Evolutionary conservation across 2,329 filamentous ascomycete genomes (phyloP).

Genomic region (Didymella arachidicola): DNA sequence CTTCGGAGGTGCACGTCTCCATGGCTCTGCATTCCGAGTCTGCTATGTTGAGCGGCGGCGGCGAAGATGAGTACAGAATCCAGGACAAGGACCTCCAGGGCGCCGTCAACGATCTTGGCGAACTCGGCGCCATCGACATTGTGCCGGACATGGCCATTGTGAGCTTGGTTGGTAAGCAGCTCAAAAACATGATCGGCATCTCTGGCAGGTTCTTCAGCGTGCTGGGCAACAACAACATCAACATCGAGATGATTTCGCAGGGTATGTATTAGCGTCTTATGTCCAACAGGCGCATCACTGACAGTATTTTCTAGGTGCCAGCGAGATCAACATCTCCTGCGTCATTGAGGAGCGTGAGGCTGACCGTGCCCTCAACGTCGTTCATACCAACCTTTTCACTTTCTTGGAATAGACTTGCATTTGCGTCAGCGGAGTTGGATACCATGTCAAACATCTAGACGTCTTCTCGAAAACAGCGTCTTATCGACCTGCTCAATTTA

Average conservation of each 20-base stretch:
- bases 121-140: slow-evolving; percentile 89
- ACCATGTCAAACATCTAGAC: slow-evolving; percentile 27
- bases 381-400: slow-evolving; percentile 96
- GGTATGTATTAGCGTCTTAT: slow-evolving; percentile 63
- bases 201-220: slow-evolving; percentile 95
- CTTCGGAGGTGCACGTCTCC: slow-evolving; percentile 94
- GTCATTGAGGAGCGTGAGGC: slow-evolving; percentile 93
- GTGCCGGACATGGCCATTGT: slow-evolving; percentile 94
- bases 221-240: slow-evolving; percentile 89
- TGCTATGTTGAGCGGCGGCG: slow-evolving; percentile 59
- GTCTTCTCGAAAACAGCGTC: slow-evolving; percentile 3
- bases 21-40: slow-evolving; percentile 90
- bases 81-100: slow-evolving; percentile 57
- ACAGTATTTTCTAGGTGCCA: slow-evolving; percentile 71
- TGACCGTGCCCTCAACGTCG: slow-evolving; percentile 90
- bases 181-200: slow-evolving; percentile 96
- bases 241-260: slow-evolving; percentile 99
- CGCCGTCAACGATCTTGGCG: slow-evolving; percentile 72
- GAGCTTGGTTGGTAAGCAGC: slow-evolving; percentile 90
- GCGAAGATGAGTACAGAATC: slow-evolving; percentile 58
- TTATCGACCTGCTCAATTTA: background rate
- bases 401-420: slow-evolving; percentile 74
- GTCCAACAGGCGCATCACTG: background rate
- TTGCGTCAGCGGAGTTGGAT: slow-evolving; percentile 38
- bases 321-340: slow-evolving; percentile 98